Percentiles rank a stretch among this genome's conserved stretches.
Conservation (phyloP, 257 asterid genomes). For the Plantago elongata region DNA sequence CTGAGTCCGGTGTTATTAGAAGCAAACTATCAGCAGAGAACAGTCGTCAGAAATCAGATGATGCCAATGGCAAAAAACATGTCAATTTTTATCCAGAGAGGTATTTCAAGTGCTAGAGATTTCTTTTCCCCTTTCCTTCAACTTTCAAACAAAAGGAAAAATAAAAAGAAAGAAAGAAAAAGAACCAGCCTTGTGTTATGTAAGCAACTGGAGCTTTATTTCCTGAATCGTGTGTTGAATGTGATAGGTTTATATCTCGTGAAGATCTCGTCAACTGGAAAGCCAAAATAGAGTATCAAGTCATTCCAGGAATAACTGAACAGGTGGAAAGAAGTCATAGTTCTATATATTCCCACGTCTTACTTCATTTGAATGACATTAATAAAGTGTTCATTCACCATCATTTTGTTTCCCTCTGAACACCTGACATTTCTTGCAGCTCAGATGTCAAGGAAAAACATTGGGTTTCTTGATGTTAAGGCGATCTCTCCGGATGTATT, state of each 20-base stretch:
- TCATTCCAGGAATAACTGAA: conserved; percentile 39
- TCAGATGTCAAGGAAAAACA: conserved; percentile 84
- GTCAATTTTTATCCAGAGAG: conserved; percentile 62
- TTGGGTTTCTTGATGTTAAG: conserved; percentile 82
- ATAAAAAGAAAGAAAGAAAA: too few species aligned
- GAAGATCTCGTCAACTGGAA: conserved; percentile 85
- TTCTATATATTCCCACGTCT: conserved; percentile 1
- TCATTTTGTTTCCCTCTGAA: conserved; percentile 41
- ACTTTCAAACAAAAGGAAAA: background rate
- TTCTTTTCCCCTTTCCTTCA: conserved; percentile 7
- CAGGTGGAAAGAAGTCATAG: conserved; percentile 48
- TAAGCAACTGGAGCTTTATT: background rate
- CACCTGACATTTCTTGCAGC: conserved; percentile 77
- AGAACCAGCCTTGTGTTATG: background rate
- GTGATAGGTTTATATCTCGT: conserved; percentile 60
- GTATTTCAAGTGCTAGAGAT: conserved; percentile 29
- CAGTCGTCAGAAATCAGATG: conserved; percentile 18
- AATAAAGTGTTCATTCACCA: conserved; percentile 5
- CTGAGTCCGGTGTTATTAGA: conserved; percentile 77
- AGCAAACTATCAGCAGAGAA: conserved; percentile 62
- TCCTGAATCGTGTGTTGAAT: conserved; percentile 18
- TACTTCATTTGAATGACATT: background rate
- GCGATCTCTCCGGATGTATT: conserved; percentile 55
- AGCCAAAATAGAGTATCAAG: conserved; percentile 73
- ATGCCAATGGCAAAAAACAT: conserved; percentile 26